A percentile compares a stretch with the other conserved stretches of the same genome.
These are phyloP conservation scores for Cicer pinnatifidum DNA, from an alignment of 306 rosid genomes.

Conservation along the genomic window DNA sequence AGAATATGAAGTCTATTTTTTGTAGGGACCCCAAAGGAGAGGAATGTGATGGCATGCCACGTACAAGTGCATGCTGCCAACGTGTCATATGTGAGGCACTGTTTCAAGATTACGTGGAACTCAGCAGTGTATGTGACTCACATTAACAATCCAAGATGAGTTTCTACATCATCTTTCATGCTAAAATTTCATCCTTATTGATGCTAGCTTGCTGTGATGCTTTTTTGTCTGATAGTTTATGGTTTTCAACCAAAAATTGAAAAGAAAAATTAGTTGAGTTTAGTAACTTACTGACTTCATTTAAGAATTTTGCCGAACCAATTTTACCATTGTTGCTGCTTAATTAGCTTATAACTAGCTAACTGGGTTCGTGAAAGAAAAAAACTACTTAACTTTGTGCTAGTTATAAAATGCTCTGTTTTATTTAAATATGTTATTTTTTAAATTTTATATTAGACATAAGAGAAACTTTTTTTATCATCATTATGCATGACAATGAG, in stretches of 20 bases:
- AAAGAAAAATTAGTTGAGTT: background rate
- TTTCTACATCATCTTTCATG: background rate
- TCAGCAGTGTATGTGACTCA: constrained; percentile 8
- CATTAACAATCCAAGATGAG: constrained; percentile 9
- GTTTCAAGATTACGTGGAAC: constrained; percentile 30
- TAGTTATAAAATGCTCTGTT: no score
- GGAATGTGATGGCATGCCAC: constrained; percentile 46
- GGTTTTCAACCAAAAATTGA: background rate
- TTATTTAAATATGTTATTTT: no score
- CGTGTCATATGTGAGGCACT: constrained; percentile 37
- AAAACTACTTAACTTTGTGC: no score
- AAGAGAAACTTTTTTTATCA: no score
- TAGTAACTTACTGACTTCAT: background rate
- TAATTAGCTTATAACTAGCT: background rate
- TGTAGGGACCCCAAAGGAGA: constrained; percentile 9
- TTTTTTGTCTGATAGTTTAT: background rate
- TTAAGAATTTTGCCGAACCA: background rate
- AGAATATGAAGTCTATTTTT: background rate
- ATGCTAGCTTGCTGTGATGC: background rate
- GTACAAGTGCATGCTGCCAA: constrained; percentile 39
- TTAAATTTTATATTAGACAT: no score
- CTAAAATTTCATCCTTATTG: background rate
- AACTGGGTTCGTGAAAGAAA: no score
- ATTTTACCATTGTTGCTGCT: no score
- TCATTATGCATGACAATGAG: no score